Percentiles rank a stretch among this genome's conserved stretches.
These are phyloP conservation scores for Candida piceae DNA, from an alignment of 805 yeast species.

Conservation along the genomic window DNA sequence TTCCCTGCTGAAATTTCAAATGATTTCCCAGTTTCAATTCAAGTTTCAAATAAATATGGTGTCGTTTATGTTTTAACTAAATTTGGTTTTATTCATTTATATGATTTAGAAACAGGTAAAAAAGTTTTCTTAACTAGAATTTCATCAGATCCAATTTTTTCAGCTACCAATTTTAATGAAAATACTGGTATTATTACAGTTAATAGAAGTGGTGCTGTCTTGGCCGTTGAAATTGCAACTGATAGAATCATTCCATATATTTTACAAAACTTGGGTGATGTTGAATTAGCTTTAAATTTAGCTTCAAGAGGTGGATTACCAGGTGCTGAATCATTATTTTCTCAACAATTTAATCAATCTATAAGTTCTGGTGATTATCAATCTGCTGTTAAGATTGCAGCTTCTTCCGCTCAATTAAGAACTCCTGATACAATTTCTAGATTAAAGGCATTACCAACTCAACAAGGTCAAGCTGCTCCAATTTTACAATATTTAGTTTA, in stretches of 20 bases:
- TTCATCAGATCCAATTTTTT: constrained; percentile 91
- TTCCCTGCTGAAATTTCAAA: constrained; percentile 95
- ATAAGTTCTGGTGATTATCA: constrained; percentile 81
- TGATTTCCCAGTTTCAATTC: constrained; percentile 94
- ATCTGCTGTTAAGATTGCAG: constrained; percentile 95
- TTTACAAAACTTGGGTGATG: constrained; percentile 78
- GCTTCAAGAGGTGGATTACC: constrained; percentile 96
- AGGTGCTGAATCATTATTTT: constrained; percentile 91
- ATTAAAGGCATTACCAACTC: constrained; percentile 83
- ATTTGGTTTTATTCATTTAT: constrained; percentile 92
- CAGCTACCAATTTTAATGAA: constrained; percentile 69
- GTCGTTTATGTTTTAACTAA: constrained; percentile 86
- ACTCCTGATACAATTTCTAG: constrained; percentile 92
- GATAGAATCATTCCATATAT: constrained; percentile 86
- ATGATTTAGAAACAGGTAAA: constrained; percentile 88
- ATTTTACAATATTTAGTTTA: constrained; percentile 89
- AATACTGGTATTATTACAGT: constrained; percentile 86
- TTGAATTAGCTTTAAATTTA: constrained; percentile 76
- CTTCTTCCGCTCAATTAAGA: constrained; percentile 87
- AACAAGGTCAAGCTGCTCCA: constrained; percentile 94
- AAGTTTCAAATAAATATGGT: constrained; percentile 81
- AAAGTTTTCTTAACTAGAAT: constrained; percentile 94
- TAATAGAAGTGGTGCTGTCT: constrained; percentile 92
- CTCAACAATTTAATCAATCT: constrained; percentile 85
- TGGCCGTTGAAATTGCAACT: constrained; percentile 84